Conservation (phyloP, 2,329 filamentous ascomycete genomes). For the Arthrobotrys sinensis region DNA sequence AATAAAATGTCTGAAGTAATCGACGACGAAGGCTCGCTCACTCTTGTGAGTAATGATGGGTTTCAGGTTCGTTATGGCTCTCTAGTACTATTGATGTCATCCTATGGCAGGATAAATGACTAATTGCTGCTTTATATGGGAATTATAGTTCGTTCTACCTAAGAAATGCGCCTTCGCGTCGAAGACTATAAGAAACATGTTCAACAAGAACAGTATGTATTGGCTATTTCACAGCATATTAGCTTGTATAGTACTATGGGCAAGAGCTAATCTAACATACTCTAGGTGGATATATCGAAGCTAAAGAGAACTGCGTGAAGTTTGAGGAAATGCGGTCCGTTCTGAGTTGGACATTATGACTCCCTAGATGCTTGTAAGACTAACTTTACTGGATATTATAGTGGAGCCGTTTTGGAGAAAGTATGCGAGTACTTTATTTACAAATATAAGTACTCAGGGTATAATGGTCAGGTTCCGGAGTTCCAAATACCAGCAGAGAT, state of each 20-base stretch:
- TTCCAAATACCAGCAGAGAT: conserved; percentile 79
- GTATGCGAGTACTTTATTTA: conserved; percentile 81
- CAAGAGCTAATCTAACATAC: not conserved
- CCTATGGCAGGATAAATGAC: not conserved
- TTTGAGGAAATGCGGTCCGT: conserved; percentile 75
- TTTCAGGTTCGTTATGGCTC: conserved; percentile 68
- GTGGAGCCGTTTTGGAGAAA: conserved; percentile 77
- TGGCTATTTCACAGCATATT: not conserved
- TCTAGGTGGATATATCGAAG: conserved; percentile 68
- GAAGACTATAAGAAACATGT: conserved; percentile 76
- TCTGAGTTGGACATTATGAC: not conserved
- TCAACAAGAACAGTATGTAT: conserved; percentile 75
- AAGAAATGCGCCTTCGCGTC: conserved; percentile 75
- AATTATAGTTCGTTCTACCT: conserved; percentile 73
- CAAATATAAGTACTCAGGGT: conserved; percentile 76
- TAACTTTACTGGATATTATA: conserved; percentile 64
- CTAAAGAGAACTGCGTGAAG: conserved; percentile 73
- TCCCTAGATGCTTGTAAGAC: not conserved
- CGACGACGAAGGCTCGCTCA: conserved; percentile 72
- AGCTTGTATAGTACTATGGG: not conserved
- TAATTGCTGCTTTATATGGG: not conserved
- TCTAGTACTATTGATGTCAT: not conserved
- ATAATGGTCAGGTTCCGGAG: conserved; percentile 74
- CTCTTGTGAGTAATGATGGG: conserved; percentile 76
- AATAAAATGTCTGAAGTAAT: conserved; percentile 40